Evolutionary conservation across 2,329 filamentous ascomycete genomes (phyloP), one percentile per base, ranked within the genome.

Genomic region (Phyllosticta citrichinensis): DNA sequence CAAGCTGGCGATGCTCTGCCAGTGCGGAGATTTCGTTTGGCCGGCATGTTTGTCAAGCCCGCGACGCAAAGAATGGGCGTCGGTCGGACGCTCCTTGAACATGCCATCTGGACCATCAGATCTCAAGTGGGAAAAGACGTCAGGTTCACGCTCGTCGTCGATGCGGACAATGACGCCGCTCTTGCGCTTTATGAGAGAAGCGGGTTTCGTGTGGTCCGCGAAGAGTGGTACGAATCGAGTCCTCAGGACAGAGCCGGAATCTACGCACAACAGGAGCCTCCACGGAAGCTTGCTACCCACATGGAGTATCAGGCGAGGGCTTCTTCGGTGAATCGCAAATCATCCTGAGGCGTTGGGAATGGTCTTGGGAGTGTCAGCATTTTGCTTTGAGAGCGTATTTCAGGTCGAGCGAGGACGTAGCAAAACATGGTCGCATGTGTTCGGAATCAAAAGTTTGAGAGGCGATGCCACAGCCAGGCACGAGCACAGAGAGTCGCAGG

Each of bases 21-120:
- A 3, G 22, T 50, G 19, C 50, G 24, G 51, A 63, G 64, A 57
- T 68, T 67, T 63, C 65, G 69, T 50, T 64, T 72, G 2, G 69
- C 66, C 57, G 70, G 65, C 33, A 65, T 69, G 33, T 73, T 70
- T 59, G 69, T 73, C 8, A 56, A 66, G 6, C 65, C 67, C 9
- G 56, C 56, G n/a, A 66, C 65, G 10, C 63, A 70, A 47, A 58
- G 66, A 3, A 30, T 19, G n/a, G 71, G 71, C 11, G 27, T 73
- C 10, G 72, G 70, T 6, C 66, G 58, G 35, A 63, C 56, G 12
- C 62, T 74, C 25, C 63, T 73, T 12, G 62, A 65, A 17, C 64
- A 66, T 30, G 70, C 70, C 12, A 25, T 71, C 17, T 57, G 51
- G 2, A 61, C 66, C 22, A 68, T 63, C 19, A 57, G 53, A 12